Conservation (phyloP, 345 rosid genomes). For the Camelina hispida region DNA sequence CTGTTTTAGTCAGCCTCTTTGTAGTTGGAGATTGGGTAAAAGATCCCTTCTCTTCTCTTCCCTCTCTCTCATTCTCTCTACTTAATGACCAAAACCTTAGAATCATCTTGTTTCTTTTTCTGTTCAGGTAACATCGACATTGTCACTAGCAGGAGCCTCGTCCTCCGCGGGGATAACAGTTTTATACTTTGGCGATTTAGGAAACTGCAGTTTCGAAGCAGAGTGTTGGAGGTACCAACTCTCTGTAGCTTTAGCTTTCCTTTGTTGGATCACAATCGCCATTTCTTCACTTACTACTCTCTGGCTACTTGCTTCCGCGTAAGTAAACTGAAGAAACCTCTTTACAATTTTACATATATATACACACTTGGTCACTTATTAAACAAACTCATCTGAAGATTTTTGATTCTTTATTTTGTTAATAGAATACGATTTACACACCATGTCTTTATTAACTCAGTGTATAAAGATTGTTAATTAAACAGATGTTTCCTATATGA, state of each 20-base stretch:
- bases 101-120: not conserved
- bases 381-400: constrained; percentile 1
- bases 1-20: constrained; percentile 71
- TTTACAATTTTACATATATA: constrained; percentile 22
- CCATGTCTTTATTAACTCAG: not conserved
- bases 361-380: not conserved
- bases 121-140: constrained; percentile 62
- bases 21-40: constrained; percentile 88
- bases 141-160: constrained; percentile 81
- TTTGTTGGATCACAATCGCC: constrained; percentile 68
- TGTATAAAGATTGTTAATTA: not conserved
- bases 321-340: not conserved
- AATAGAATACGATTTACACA: constrained; percentile 35
- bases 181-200: constrained; percentile 62
- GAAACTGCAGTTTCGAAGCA: constrained; percentile 49
- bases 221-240: constrained; percentile 71
- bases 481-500: not conserved
- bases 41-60: constrained; percentile 30
- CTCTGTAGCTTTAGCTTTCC: constrained; percentile 74
- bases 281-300: constrained; percentile 74
- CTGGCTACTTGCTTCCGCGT: constrained; percentile 63
- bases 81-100: not conserved
- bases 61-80: not conserved
- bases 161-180: constrained; percentile 66
- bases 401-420: constrained; percentile 41